Conservation (phyloP, 2,329 filamentous ascomycete species). For the Monilinia vaccinii-corymbosi region DNA sequence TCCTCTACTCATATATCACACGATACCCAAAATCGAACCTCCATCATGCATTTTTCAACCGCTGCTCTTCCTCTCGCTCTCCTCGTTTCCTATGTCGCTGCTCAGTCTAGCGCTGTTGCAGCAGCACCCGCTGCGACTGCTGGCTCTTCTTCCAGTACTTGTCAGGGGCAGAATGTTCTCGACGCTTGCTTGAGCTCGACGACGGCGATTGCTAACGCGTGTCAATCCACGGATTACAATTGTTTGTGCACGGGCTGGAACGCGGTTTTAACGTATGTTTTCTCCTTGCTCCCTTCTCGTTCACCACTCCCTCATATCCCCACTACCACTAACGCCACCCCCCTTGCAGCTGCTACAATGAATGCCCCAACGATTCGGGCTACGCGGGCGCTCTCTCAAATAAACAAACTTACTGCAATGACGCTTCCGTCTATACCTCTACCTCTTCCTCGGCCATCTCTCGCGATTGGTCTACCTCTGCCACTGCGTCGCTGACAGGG, state of each 20-base stretch:
- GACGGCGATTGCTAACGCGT: conserved; percentile 29
- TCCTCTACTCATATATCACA: not conserved
- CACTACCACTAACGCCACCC: not conserved
- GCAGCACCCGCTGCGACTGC: conserved; percentile 5
- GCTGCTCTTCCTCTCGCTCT: conserved; percentile 20
- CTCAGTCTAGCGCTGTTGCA: conserved; percentile 18
- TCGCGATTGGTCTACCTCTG: conserved; percentile 11
- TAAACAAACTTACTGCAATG: conserved; percentile 22
- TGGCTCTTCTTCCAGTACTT: conserved; percentile 14
- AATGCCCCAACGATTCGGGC: conserved; percentile 45
- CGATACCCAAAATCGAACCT: not conserved
- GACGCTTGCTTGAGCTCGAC: conserved; percentile 32
- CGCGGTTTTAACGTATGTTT: conserved; percentile 39
- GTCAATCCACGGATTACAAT: conserved; percentile 29
- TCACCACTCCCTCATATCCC: no score
- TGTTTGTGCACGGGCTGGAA: conserved; percentile 50
- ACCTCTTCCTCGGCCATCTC: conserved; percentile 17
- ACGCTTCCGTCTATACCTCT: conserved; percentile 19
- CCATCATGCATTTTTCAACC: conserved; percentile 14
- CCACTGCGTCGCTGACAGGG: conserved; percentile 4
- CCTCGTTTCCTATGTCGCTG: conserved; percentile 25
- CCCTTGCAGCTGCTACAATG: conserved; percentile 51
- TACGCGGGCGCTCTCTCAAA: conserved; percentile 11
- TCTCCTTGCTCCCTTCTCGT: conserved; percentile 4
- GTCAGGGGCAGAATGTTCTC: conserved; percentile 32